Base-by-base conservation (phyloP, 352 stramenopile genomes). In the Stramenopiles sp. region DNA sequence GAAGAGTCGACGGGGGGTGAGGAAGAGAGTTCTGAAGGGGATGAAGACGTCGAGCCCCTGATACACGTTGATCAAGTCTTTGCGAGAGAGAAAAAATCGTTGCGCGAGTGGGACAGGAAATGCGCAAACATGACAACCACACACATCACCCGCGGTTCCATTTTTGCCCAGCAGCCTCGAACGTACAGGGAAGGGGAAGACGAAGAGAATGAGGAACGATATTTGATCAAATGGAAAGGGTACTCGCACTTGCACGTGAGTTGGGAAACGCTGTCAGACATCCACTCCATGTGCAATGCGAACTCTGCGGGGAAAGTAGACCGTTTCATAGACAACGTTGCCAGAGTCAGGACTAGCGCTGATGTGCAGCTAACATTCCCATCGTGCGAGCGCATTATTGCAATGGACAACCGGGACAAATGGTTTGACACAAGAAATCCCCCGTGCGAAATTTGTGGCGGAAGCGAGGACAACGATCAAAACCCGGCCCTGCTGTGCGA, bases 201-300 rank as follows among this genome's bases (percentile, higher is more conserved):
- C 35, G 80, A 86, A 3, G 78, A 77, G 0, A 79, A 74, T 71
- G n/a, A 74, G 73, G 30, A 78, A 73, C 83, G 0, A 80, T 93
- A 92, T 74, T 85, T 87, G 32, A 92, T 93, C 80, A 93, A 93
- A 80, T 93, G 87, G 87, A 92, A 91, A 77, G 86, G 85, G 4
- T 91, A 91, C 74, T 90, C 87, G 68, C 90, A 98, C 80, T 82
- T 98, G 35, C 95, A 99, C 82, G 86, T 95, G 74, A 97, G 87
- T 31, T 99, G 96, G 96, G 89, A 99, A 78, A 93, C 85, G 4
- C 31, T 35, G 53, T 31, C 2, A 71, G 53, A 71, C 35, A 4
- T 71, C 33, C 43, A 63, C 25, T 35, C 33, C 33, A 35, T 71
- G 33, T 31, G 53, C 35, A 33, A 31, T 4, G 35, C 33, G 12